These are phyloP conservation scores for Fusarium drepaniforme DNA, from an alignment of 2,329 filamentous ascomycete genomes.

Conservation along the genomic window DNA sequence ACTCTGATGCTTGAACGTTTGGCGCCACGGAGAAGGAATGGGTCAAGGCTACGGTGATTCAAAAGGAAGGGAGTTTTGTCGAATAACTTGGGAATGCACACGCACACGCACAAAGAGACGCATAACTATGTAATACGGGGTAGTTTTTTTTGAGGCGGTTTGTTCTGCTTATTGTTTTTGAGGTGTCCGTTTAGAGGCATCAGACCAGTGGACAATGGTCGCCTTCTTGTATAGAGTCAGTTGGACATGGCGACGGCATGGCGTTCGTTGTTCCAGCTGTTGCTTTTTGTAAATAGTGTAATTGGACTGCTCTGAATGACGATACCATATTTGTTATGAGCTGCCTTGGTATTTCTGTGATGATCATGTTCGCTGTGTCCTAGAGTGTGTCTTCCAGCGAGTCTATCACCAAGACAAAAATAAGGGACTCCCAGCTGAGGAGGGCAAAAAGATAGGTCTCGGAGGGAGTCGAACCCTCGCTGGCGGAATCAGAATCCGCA, in stretches of 20 bases:
- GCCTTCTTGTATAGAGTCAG: constrained; percentile 40
- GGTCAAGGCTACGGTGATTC: constrained; percentile 30
- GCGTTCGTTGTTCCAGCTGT: constrained; percentile 39
- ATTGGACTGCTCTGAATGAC: constrained; percentile 16
- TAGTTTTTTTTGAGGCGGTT: constrained; percentile 24
- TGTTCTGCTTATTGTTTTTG: constrained; percentile 37
- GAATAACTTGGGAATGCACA: constrained; percentile 28
- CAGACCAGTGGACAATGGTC: constrained; percentile 19
- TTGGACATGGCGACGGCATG: constrained; percentile 30
- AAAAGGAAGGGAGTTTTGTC: constrained; percentile 38
- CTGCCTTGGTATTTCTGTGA: not conserved
- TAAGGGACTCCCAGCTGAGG: not conserved
- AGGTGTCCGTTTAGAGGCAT: constrained; percentile 11
- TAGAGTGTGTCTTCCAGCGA: not conserved
- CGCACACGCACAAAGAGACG: constrained; percentile 32
- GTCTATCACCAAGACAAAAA: not conserved
- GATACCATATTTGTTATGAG: not conserved
- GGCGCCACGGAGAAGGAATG: constrained; percentile 25
- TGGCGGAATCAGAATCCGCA: constrained; percentile 24
- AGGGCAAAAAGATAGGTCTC: constrained; percentile 7
- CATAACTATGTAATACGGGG: constrained; percentile 40
- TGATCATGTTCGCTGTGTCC: not conserved
- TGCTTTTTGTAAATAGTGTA: constrained; percentile 38
- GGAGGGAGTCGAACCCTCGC: constrained; percentile 17
- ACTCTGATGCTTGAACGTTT: constrained; percentile 60